Conservation (phyloP, 2,329 filamentous ascomycete genomes). For the Septoria linicola region DNA sequence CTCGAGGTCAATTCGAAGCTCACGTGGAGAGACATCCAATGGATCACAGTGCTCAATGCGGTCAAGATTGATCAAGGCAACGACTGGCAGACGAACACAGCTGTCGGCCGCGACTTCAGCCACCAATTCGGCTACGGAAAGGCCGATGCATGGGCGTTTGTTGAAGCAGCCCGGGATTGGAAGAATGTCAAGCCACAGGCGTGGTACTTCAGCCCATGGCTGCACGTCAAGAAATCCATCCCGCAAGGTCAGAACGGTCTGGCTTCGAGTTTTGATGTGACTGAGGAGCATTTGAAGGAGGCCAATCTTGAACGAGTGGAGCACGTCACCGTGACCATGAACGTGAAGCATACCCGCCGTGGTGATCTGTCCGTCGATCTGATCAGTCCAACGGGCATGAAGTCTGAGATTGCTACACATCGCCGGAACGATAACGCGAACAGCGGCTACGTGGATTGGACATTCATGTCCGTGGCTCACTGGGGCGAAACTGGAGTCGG, state of each 20-base stretch:
- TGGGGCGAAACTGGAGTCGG: slow-evolving; percentile 90
- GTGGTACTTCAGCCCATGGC: slow-evolving; percentile 92
- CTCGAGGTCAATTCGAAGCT: slow-evolving; percentile 82
- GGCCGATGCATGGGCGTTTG: slow-evolving; percentile 80
- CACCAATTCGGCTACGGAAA: slow-evolving; percentile 97
- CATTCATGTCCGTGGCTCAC: slow-evolving; percentile 97
- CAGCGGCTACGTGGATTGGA: slow-evolving; percentile 87
- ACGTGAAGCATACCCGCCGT: slow-evolving; percentile 79
- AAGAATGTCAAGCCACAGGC: slow-evolving; percentile 89
- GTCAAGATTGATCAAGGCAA: slow-evolving; percentile 73
- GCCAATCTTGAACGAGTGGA: slow-evolving; percentile 86
- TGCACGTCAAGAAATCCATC: slow-evolving; percentile 81
- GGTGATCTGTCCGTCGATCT: slow-evolving; percentile 93
- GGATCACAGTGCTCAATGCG: slow-evolving; percentile 80
- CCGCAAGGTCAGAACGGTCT: slow-evolving; percentile 82
- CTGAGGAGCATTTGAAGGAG: slow-evolving; percentile 71
- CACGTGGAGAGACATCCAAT: slow-evolving; percentile 92
- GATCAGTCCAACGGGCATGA: slow-evolving; percentile 74
- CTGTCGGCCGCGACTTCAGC: slow-evolving; percentile 81
- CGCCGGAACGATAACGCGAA: slow-evolving; percentile 66
- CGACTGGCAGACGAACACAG: slow-evolving; percentile 74
- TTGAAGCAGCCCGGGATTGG: slow-evolving; percentile 83
- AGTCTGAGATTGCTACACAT: slow-evolving; percentile 78
- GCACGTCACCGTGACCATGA: slow-evolving; percentile 98
- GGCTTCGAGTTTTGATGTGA: slow-evolving; percentile 77